Evolutionary conservation across 192 early-diverging fungal species (phyloP).

Genomic region (Helicostylum pulchrum): DNA sequence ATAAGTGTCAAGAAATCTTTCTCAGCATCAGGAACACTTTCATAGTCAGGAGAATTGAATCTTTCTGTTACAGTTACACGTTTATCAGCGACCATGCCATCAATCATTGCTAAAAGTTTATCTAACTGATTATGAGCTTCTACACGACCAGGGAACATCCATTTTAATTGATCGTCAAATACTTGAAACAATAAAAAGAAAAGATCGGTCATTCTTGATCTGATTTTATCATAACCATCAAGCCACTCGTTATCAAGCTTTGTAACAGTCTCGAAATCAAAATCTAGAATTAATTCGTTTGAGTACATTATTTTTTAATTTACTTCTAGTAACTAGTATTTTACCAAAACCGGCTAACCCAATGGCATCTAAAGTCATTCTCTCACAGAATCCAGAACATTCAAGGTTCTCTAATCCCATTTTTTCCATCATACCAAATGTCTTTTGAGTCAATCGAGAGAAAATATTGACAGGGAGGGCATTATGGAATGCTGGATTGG

Average conservation of each 20-base stretch:
- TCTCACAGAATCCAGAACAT: background rate
- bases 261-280: conserved; percentile 49
- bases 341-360: conserved; percentile 47
- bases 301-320: background rate
- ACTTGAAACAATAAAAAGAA: conserved; percentile 50
- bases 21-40: conserved; percentile 10
- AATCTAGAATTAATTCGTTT: conserved; percentile 22
- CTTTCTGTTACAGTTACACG: background rate
- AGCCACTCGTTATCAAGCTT: conserved; percentile 40
- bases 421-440: conserved; percentile 10
- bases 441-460: background rate
- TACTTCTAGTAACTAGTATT: too few relatives aligned
- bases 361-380: conserved; percentile 56
- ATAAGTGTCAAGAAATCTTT: conserved; percentile 35
- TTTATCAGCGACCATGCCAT: conserved; percentile 12
- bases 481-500: conserved; percentile 19
- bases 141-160: background rate
- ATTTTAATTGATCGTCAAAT: conserved; percentile 35
- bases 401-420: background rate
- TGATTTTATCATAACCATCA: conserved; percentile 44
- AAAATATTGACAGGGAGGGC: conserved; percentile 17
- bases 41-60: background rate
- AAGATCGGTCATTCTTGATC: conserved; percentile 42
- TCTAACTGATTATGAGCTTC: conserved; percentile 10
- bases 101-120: conserved; percentile 13